Evolutionary conservation across 257 asterid genomes (phyloP).

Genomic region (Orobanche coerulescens): DNA sequence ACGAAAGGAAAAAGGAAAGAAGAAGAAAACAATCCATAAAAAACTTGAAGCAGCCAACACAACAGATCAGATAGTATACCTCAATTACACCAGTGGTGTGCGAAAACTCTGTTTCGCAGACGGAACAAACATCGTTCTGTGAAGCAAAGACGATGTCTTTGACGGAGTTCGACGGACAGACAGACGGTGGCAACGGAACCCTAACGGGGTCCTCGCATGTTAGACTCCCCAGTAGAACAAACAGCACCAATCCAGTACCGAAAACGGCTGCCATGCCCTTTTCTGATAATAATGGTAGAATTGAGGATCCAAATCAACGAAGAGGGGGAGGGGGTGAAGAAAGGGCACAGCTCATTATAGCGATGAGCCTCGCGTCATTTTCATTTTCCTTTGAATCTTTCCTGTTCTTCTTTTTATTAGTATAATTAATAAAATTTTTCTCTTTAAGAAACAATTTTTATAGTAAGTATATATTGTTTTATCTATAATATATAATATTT

Average conservation of each 20-base stretch:
- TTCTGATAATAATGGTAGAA: background rate
- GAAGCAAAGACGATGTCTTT: constrained; percentile 50
- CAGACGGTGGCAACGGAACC: constrained; percentile 33
- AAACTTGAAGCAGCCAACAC: background rate
- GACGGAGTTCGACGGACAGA: constrained; percentile 49
- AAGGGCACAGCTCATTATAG: constrained; percentile 57
- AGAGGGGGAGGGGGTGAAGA: constrained; percentile 26
- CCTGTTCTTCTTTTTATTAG: constrained; percentile 14
- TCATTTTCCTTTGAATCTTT: constrained; percentile 20
- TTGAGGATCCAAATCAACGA: constrained; percentile 15
- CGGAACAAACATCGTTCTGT: constrained; percentile 35
- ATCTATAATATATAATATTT: too few species aligned
- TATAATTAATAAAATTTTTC: background rate
- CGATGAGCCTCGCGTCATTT: constrained; percentile 36
- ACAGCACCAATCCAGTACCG: constrained; percentile 39
- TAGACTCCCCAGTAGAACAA: constrained; percentile 38
- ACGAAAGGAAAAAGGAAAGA: background rate
- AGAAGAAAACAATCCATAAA: background rate
- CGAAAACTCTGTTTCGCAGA: constrained; percentile 31
- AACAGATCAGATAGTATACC: constrained; percentile 30
- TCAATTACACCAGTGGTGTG: constrained; percentile 48
- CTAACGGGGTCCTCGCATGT: constrained; percentile 37
- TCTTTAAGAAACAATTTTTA: too few species aligned
- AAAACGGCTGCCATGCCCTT: constrained; percentile 34
- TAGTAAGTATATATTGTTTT: too few species aligned